Base-by-base conservation (phyloP, 495 filamentous ascomycete genomes). In the Aspergillus nanangensis region DNA sequence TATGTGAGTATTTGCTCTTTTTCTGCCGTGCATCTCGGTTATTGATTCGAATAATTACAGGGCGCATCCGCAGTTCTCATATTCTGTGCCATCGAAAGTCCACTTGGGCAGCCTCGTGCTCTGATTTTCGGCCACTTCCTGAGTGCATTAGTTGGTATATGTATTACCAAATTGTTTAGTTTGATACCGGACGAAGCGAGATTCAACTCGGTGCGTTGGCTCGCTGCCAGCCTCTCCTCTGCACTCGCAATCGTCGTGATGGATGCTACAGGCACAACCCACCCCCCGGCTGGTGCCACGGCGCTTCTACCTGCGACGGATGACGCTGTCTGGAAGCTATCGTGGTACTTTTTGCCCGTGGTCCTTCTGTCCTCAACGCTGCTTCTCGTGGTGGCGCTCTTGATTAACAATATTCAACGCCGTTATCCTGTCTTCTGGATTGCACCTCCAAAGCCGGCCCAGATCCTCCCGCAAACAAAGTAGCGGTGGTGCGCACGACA, bases 251-350 rank as follows among this genome's bases (percentile, higher is more conserved):
- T 82, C 7, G 71, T 81, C 0, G 53, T 81, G 15, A 95, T 94
- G 89, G 76, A 77, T 2, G 44, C 87, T 13, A 90, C 87, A 0
- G 79, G 80, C 5, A 91, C 87, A 0, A 74, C 88, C 0, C 84
- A 95, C 53, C 89, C 89, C 5, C 89, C 89, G 2, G 89, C 87
- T 0, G 89, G 89, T 10, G 89, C 89, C 1, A 91, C 87, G 3
- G 89, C 88, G 1, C 57, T 95, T 9, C 69, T 93, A 21, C 84
- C 86, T 0, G 84, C 83, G 1, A 71, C 80, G 0, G 74, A 82
- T 35, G 55, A 75, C 1, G 61, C 65, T 1, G 66, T 85, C 1
- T 72, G 70, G 25, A 52, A 56, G 0, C 66, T 94, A 38, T 87
- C 85, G 0, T 93, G 87, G 87, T 78, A 78, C 29, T 71, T 84